Base-by-base conservation (phyloP, 2,329 filamentous ascomycete species). In the Grosmannia huntii region DNA sequence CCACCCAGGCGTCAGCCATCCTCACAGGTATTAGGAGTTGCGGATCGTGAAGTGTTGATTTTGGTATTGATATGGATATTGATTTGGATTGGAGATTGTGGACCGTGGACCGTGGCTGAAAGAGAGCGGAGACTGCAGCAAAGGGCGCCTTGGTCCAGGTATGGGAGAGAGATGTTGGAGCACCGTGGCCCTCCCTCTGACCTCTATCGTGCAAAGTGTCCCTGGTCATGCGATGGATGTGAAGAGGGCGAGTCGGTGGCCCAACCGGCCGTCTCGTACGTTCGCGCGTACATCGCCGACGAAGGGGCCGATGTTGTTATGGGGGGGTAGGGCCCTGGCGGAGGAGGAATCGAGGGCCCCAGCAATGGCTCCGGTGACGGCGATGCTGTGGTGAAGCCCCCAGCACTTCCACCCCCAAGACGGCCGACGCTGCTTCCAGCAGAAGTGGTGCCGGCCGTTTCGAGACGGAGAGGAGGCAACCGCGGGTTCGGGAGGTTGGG, bases 151-250 rank as follows among this genome's bases (percentile, higher is more conserved):
- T 19, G 12, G 38, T 41, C 38, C 4, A 41, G 5, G 38, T 19
- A 41, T 14, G 19, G 38, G 38, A 41, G 19, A 41, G 38, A 9
- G 38, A 3, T 12, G 14, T 14, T 19, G 38, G 38, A 41, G 38
- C 38, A 41, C 5, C 28, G 49, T 51, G 9, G 31, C 31, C 9
- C 31, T 10, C 9, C 11, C 31, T 10, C 1, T 28, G 9, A 16
- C 63, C 87, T 81, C 66, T 96, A 90, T 70, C 95, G 89, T 61
- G 85, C 89, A 57, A 90, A 87, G 16, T 90, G 84, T 41, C 87
- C 85, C 1, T 81, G 76, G 19, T 81, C 79, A 7, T 80, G 56
- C 14, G 55, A 50, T 23, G 44, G 21, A 14, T 33, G 44, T 3
- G 53, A 46, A 19, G 61, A 28, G 2, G 57, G 57, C 25, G 57